Evolutionary conservation across 805 yeast species (phyloP), one percentile per base, ranked within the genome.

Genomic region (Metschnikowia chrysomelidarum): DNA sequence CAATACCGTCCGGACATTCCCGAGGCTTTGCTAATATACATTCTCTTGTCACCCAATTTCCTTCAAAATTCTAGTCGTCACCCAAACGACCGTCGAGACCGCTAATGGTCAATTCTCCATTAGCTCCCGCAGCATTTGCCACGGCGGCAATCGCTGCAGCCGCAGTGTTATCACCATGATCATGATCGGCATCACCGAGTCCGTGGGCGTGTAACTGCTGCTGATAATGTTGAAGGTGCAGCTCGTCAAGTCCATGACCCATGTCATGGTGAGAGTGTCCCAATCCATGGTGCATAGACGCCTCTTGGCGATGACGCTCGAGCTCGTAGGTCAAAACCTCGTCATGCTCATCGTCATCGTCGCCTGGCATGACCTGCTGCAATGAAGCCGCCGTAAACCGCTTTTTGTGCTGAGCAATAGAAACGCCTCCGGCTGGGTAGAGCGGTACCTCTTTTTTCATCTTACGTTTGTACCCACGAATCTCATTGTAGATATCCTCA

Each of bases 401-500:
- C 19, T 41, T 32, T 41, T 43, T 43, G 21, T 33, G 38, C 25
- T 34, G 40, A 36, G 31, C 27, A 27, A 34, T 30, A 30, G 43
- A 32, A 36, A 44, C 34, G 21, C 36, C 35, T n/a, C n/a, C n/a
- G 4, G 40, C 27, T 3, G 47, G 40, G 30, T 51, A 42, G 36
- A 47, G 62, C 24, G 66, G 54, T 34, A 51, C 56, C 46, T 62
- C 71, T 45, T 62, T 62, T 56, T 66, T 67, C 43, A 67, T 60
- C 50, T 71, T 73, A 43, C 78, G 65, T 51, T 75, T 75, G 56
- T 73, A 67, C 13, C 77, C 77, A 36, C 80, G 54, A 48, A 75
- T 73, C 47, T 75, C 79, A 52, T 75, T 75, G 53, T 75, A 75
- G 36, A 75, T 75, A 51, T 75, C 80, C 49, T 75, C 80, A 38